A percentile compares a stretch with the other conserved stretches of the same genome.
These are phyloP conservation scores for Diospyros lotus DNA, from an alignment of 148 eudicot genomes.

Conservation along the genomic window DNA sequence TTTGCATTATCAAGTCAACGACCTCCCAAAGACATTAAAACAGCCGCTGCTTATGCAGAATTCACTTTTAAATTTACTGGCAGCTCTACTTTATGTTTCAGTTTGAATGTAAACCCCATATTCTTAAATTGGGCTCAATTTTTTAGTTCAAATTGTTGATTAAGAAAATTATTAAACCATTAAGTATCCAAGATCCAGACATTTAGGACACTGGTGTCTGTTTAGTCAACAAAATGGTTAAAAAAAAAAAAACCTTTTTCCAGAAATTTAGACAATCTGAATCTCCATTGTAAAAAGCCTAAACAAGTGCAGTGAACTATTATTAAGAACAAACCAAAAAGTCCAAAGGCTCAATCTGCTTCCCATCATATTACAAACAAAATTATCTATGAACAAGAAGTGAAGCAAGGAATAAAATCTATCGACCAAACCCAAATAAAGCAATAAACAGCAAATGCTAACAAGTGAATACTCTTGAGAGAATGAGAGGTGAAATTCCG, in stretches of 20 bases:
- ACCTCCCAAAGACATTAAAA: constrained; percentile 4
- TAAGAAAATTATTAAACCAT: not conserved
- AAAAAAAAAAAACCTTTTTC: not conserved
- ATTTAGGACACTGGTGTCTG: not conserved
- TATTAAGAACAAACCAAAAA: not conserved
- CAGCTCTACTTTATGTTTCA: not conserved
- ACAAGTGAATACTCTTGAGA: constrained; percentile 59
- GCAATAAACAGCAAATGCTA: not conserved
- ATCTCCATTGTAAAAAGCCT: not conserved
- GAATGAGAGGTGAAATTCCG: constrained; percentile 78
- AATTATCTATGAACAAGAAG: not conserved
- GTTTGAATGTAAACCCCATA: not conserved
- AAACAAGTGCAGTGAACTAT: not conserved
- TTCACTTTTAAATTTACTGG: not conserved
- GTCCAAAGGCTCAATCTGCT: not conserved
- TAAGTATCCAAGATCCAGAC: not conserved
- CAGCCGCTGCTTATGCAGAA: not conserved
- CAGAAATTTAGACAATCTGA: not conserved
- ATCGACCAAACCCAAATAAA: not conserved
- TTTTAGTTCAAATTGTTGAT: not conserved
- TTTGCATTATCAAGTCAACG: not conserved
- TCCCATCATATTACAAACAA: not conserved
- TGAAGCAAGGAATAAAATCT: not conserved
- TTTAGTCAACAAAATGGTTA: not conserved
- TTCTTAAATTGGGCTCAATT: not conserved